Conservation (phyloP, 805 yeast genomes). For the Myxozyma neotropica region DNA sequence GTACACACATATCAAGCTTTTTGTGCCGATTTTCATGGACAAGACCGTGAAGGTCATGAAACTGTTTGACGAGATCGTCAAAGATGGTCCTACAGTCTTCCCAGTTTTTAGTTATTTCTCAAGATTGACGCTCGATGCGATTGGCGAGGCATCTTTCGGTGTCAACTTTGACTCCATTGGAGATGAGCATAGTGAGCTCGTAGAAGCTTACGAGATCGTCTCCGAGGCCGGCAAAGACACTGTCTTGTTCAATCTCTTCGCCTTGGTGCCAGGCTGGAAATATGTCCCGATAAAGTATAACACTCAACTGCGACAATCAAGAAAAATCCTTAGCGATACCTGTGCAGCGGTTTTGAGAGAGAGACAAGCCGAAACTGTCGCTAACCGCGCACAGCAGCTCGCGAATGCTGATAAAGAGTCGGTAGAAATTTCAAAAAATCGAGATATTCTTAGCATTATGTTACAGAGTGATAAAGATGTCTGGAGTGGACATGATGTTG, state of each 20-base stretch:
- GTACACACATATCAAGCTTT: slow-evolving; percentile 14
- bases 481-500: slow-evolving; percentile 15
- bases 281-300: slow-evolving; percentile 18
- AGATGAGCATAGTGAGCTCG: slow-evolving; percentile 19
- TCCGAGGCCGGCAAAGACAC: background rate
- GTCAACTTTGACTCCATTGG: slow-evolving; percentile 19
- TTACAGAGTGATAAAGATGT: background rate
- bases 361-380: background rate
- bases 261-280: slow-evolving; percentile 22
- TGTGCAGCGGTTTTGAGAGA: background rate
- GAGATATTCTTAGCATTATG: slow-evolving; percentile 21
- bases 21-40: slow-evolving; percentile 23
- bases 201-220: slow-evolving; percentile 12
- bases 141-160: slow-evolving; percentile 24
- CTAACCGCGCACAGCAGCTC: background rate
- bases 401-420: background rate
- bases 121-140: slow-evolving; percentile 26
- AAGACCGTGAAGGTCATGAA: background rate
- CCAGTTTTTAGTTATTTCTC: slow-evolving; percentile 11
- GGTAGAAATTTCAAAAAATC: background rate
- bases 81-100: slow-evolving; percentile 5
- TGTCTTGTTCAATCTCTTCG: background rate
- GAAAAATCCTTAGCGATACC: background rate
- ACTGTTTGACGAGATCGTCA: slow-evolving; percentile 5
- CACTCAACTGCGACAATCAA: slow-evolving; percentile 1